Percentiles rank a stretch among this genome's conserved stretches.
phyloP scores from a whole-genome alignment of 2,329 filamentous ascomycete genomes.

The Chrysosporium queenslandicum region DNA sequence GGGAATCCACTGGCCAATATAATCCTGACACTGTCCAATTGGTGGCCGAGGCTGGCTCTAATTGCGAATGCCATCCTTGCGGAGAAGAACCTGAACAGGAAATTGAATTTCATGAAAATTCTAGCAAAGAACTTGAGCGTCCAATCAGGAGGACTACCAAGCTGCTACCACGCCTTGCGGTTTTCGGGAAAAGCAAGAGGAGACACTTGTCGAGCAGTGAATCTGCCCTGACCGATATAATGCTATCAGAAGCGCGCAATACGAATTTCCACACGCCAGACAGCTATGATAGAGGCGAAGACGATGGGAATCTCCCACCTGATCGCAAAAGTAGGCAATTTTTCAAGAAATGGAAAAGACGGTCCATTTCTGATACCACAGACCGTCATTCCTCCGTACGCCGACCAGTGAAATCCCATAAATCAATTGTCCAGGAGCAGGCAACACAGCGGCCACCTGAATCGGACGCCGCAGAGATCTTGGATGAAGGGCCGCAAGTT shows the following conservation, averaged over 20 bases:
- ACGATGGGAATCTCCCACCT: neutral
- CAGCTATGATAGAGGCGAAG: neutral
- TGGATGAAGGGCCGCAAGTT: neutral
- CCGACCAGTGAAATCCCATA: neutral
- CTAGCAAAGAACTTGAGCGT: neutral
- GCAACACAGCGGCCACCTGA: no score
- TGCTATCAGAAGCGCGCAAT: neutral
- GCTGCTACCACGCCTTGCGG: conserved; percentile 1
- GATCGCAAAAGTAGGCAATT: neutral
- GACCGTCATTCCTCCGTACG: neutral
- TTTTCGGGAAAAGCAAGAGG: neutral
- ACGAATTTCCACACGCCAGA: neutral
- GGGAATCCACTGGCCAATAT: neutral
- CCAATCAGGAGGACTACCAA: neutral
- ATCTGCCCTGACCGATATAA: neutral
- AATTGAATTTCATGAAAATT: neutral
- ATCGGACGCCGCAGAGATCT: neutral
- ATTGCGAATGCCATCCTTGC: neutral
- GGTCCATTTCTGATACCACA: neutral
- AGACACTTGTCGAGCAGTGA: neutral
- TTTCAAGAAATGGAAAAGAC: conserved; percentile 5
- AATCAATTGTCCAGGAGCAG: neutral
- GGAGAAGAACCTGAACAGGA: neutral
- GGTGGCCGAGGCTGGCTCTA: neutral
- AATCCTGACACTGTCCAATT: neutral